phyloP scores from a whole-genome alignment of 1,139 yeast species.

The Taphrina communis region DNA sequence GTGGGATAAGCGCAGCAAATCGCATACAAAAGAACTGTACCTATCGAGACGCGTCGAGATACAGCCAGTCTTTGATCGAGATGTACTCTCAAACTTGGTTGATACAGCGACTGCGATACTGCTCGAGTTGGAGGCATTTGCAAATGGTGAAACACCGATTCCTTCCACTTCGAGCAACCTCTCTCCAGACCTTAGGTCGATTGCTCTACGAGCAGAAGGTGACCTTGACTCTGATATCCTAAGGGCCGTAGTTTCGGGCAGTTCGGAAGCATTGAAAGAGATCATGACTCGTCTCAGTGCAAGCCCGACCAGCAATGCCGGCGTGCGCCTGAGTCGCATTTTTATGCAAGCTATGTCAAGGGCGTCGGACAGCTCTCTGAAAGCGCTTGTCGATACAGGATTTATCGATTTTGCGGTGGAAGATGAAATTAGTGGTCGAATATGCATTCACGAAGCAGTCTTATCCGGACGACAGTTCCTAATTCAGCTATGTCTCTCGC shows the following conservation, averaged over 20 bases:
- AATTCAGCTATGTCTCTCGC: constrained; percentile 19
- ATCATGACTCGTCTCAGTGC: constrained; percentile 36
- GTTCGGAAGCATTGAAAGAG: constrained; percentile 41
- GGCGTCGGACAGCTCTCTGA: constrained; percentile 15
- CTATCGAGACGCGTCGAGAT: constrained; percentile 91
- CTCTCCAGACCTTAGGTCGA: constrained; percentile 26
- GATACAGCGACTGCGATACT: constrained; percentile 79
- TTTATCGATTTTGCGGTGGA: constrained; percentile 25
- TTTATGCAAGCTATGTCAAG: constrained; percentile 36
- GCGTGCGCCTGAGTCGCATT: constrained; percentile 47
- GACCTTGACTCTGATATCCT: constrained; percentile 34
- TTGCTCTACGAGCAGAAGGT: constrained; percentile 23
- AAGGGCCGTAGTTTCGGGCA: constrained; percentile 47
- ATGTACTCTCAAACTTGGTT: constrained; percentile 81
- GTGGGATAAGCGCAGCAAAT: constrained; percentile 96
- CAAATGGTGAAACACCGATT: constrained; percentile 26
- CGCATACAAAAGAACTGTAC: constrained; percentile 90
- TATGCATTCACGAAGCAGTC: constrained; percentile 37
- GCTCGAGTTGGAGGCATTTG: constrained; percentile 78
- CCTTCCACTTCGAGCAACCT: neutral
- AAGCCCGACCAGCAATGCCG: constrained; percentile 50
- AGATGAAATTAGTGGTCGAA: constrained; percentile 38
- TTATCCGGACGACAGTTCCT: constrained; percentile 17
- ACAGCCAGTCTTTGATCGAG: constrained; percentile 93
- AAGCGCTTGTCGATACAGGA: constrained; percentile 24